Percentiles rank a stretch among this genome's conserved stretches.
phyloP scores from a whole-genome alignment of 257 asterid species.

The Eustoma russellianum region DNA sequence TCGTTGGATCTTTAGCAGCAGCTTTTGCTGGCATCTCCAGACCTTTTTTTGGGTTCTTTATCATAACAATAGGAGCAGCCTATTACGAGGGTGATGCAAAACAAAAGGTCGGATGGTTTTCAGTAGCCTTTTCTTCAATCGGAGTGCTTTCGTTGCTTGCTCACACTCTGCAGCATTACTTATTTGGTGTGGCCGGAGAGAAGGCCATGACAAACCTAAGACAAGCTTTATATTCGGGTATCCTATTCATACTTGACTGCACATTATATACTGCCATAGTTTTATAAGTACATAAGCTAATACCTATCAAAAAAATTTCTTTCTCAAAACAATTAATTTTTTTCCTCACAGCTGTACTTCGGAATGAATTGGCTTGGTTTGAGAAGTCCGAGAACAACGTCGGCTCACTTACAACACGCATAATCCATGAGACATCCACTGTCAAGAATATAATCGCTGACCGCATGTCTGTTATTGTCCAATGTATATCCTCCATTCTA shows the following conservation, averaged over 20 bases:
- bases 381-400: conserved; percentile 62
- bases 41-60: conserved; percentile 73
- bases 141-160: conserved; percentile 62
- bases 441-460: conserved; percentile 72
- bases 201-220: conserved; percentile 66
- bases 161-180: conserved; percentile 70
- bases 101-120: conserved; percentile 46
- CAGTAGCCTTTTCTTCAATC: conserved; percentile 44
- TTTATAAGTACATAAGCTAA: too few species aligned
- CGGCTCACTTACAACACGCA: conserved; percentile 61
- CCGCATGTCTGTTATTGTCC: conserved; percentile 74
- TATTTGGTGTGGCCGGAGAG: conserved; percentile 70
- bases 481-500: conserved; percentile 64
- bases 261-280: background rate
- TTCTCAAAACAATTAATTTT: background rate
- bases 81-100: conserved; percentile 40
- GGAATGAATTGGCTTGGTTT: conserved; percentile 72
- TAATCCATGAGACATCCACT: conserved; percentile 60
- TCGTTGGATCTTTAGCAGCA: conserved; percentile 56
- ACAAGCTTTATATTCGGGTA: conserved; percentile 62
- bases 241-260: background rate
- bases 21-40: conserved; percentile 74
- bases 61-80: conserved; percentile 80
- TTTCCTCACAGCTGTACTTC: conserved; percentile 48
- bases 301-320: too few species aligned